Evolutionary conservation across 805 yeast species (phyloP).

Genomic region (Vanderwaltozyma polyspora): DNA sequence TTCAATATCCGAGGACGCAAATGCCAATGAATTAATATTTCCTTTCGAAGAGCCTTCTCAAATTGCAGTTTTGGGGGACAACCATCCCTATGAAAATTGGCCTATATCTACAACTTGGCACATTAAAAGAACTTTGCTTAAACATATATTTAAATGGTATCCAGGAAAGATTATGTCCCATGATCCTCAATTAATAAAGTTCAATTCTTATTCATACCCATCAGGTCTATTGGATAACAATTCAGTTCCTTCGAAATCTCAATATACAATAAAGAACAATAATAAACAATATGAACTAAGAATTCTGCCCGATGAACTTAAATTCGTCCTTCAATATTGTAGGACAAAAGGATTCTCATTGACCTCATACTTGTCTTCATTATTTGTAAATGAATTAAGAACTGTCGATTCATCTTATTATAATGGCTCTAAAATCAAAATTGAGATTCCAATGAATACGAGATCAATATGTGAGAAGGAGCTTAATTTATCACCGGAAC

Average conservation of each 20-base stretch:
- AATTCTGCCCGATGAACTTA: constrained; percentile 5
- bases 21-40: background rate
- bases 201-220: constrained; percentile 11
- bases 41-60: background rate
- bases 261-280: constrained; percentile 10
- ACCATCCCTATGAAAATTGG: constrained; percentile 16
- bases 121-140: constrained; percentile 6
- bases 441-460: constrained; percentile 19
- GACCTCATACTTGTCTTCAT: constrained; percentile 14
- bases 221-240: constrained; percentile 4
- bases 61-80: background rate
- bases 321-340: constrained; percentile 10
- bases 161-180: constrained; percentile 7
- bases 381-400: constrained; percentile 3
- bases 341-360: constrained; percentile 14
- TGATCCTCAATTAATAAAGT: constrained; percentile 9
- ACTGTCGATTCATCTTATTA: background rate
- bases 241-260: background rate
- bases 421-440: constrained; percentile 6
- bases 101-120: constrained; percentile 13
- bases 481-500: constrained; percentile 3
- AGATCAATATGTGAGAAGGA: constrained; percentile 9
- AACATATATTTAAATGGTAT: constrained; percentile 4
- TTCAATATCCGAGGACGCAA: background rate
- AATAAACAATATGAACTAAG: constrained; percentile 10